Evolutionary conservation across 257 asterid genomes (phyloP).

Genomic region (Pogostemon cablin): DNA sequence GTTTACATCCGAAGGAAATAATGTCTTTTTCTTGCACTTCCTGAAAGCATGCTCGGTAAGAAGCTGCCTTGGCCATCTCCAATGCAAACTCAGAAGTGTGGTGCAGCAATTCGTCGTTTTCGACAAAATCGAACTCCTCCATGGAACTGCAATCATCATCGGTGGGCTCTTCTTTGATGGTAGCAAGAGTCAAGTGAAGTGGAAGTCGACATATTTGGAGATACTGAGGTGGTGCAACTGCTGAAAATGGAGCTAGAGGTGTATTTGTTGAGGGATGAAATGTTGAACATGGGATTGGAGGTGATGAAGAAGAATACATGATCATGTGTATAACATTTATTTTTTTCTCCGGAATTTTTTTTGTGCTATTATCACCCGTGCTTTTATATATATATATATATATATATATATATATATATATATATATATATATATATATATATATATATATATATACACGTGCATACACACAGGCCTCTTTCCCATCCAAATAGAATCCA

Average conservation of each 20-base stretch:
- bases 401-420: too few relatives aligned
- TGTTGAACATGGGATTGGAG: not conserved
- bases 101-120: not conserved
- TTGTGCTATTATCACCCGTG: too few relatives aligned
- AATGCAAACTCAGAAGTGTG: conserved; percentile 12
- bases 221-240: conserved; percentile 31
- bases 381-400: too few relatives aligned
- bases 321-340: not conserved
- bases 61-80: conserved; percentile 10
- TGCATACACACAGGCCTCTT: too few relatives aligned
- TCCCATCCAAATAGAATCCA: too few relatives aligned
- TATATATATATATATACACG: too few relatives aligned
- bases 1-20: not conserved
- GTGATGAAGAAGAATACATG: conserved; percentile 11
- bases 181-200: conserved; percentile 16
- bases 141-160: not conserved
- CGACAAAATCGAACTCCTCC: not conserved
- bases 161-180: conserved; percentile 23
- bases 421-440: too few relatives aligned
- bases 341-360: too few relatives aligned
- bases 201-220: conserved; percentile 16
- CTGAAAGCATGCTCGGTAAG: conserved; percentile 12
- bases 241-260: conserved; percentile 30
- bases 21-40: conserved; percentile 1
- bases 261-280: not conserved